Base-by-base conservation (phyloP, 352 stramenopile genomes). In the Phytophthora syringae region DNA sequence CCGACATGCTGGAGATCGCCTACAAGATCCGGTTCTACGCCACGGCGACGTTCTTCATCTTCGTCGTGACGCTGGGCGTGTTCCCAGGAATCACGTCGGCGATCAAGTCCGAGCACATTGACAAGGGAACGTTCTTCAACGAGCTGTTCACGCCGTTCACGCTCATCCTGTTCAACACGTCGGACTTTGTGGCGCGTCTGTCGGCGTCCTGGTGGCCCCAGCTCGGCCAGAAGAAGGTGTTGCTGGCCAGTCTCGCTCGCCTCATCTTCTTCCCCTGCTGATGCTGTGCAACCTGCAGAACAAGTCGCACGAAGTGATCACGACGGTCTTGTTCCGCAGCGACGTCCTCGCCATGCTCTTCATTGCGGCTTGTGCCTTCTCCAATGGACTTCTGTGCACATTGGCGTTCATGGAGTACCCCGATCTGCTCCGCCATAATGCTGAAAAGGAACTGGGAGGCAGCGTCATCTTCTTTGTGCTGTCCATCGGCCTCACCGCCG, bases 381-480 rank as follows among this genome's bases (percentile, higher is more conserved):
- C 85, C 22, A 95, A 95, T 44, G 87, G 87, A 12, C 62, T 93
- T 36, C 42, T 95, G 49, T 83, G 67, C 20, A 93, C 85, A 30
- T 52, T 93, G 37, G 79, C 85, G 27, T 76, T 94, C 47, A 95
- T 95, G 87, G 69, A 92, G 63, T 93, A 91, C 63, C 80, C 87
- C 21, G 58, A 75, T 30, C 36, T 85, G 24, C 76, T 92, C 20
- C 63, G 52, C 27, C 77, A 70, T 28, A 87, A 77, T 58, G 70
- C 69, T 30, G 87, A 90, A 44, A 94, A 94, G 49, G 83, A 92
- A 51, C 44, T 92, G 18, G 80, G 82, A 36, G 82, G 87, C 36
- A 90, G 80, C 25, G 67, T 93, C 67, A 92, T 95, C 82, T 93
- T 93, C 67, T 92, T 94, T 48, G 76, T 90, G 48, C 67, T 95